Evolutionary conservation across 2,329 filamentous ascomycete genomes (phyloP), one percentile per base, ranked within the genome.

Genomic region (Colletotrichum musae): DNA sequence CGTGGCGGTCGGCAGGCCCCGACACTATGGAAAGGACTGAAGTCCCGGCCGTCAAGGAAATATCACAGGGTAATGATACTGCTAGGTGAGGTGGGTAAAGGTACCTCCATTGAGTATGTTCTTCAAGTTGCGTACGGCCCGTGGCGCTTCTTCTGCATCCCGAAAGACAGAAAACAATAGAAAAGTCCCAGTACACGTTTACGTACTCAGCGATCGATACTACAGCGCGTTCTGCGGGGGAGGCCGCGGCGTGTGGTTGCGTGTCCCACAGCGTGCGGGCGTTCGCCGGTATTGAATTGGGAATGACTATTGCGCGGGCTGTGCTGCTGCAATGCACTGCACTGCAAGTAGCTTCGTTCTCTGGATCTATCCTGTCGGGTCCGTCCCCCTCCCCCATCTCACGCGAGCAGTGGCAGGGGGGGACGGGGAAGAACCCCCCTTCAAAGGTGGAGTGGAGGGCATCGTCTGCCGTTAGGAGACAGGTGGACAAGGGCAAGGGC

Each of bases 1-100:
- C 47, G 60, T 59, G 60, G 65, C 60, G 53, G 18, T 51, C 45
- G 36, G 52, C 59, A 58, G 60, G n/a, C 32, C 54, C 52, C 59
- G 24, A 48, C 43, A 32, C 16, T 26, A 24, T 24, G 21, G 21
- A 4, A 5, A 15, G 18, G 10, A 16, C 32, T 18, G 16, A 28
- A 24, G 13, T 2, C n/a, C 15, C 21, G 9, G 28, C n/a, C 12
- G 18, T 43, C 5, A 61, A 21, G 26, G 16, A 4, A 32, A 32
- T 9, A 32, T 2, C 28, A 32, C 21, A 24, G 21, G 21, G 21
- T 24, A 24, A 24, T 24, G 3, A 21, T 21, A 21, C 21, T 21
- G 3, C 21, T 24, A 2, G 2, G 21, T 32, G 7, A 7, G 28
- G 28, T 32, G 6, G 28, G 28, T 32, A 4, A 10, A 32, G 28